phyloP scores from a whole-genome alignment of 495 filamentous ascomycete species.

The Penicillium maclennaniae region DNA sequence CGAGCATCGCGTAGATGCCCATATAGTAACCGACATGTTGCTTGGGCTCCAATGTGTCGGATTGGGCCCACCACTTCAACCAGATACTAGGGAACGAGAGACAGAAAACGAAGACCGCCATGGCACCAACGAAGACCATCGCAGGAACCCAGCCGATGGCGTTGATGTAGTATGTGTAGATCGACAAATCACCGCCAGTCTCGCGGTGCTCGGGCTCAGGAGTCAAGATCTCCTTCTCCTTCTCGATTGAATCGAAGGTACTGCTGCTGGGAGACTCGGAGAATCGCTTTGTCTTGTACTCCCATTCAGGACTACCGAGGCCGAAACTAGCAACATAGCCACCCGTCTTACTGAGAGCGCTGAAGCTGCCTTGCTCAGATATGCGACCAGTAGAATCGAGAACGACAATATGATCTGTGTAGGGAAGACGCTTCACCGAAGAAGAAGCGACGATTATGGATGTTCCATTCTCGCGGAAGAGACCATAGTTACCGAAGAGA shows the following conservation, averaged over 20 bases:
- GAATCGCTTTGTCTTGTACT: slow-evolving; percentile 25
- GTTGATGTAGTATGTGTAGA: slow-evolving; percentile 58
- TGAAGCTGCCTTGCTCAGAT: slow-evolving; percentile 50
- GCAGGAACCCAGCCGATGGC: slow-evolving; percentile 48
- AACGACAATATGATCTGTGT: slow-evolving; percentile 50
- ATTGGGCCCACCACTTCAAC: slow-evolving; percentile 52
- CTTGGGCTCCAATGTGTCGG: slow-evolving; percentile 40
- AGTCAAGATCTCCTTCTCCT: slow-evolving; percentile 16
- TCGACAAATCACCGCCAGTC: slow-evolving; percentile 48
- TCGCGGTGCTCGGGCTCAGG: slow-evolving; percentile 30
- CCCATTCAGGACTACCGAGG: slow-evolving; percentile 29
- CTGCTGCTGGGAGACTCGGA: slow-evolving; percentile 18
- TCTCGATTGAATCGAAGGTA: slow-evolving; percentile 18
- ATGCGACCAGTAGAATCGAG: slow-evolving; percentile 43
- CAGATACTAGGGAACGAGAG: slow-evolving; percentile 50
- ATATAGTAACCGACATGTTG: slow-evolving; percentile 47
- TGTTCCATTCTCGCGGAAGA: slow-evolving; percentile 45
- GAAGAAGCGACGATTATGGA: slow-evolving; percentile 53
- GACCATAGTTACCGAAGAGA: slow-evolving; percentile 51
- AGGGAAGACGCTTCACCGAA: slow-evolving; percentile 46
- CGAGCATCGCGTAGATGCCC: slow-evolving; percentile 54
- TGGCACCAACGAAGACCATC: slow-evolving; percentile 40
- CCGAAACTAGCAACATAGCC: slow-evolving; percentile 51
- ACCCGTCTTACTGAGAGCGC: slow-evolving; percentile 38
- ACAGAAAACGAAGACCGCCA: slow-evolving; percentile 42